Base-by-base conservation (phyloP, 1,139 yeast genomes). In the Zygoascus sp. region DNA sequence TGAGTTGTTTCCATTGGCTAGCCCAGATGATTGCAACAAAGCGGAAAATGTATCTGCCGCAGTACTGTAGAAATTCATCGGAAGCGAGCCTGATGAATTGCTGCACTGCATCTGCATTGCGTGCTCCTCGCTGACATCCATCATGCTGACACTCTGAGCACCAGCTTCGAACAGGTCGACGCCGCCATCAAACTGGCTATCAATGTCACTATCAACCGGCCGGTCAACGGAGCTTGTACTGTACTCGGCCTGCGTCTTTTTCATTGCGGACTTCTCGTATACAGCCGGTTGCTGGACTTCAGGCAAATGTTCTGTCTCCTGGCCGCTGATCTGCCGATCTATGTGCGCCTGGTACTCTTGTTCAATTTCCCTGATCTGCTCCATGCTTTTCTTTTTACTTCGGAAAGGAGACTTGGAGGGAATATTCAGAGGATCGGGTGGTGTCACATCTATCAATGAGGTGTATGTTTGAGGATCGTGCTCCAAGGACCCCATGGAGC, bases 401-500 rank as follows among this genome's bases (percentile, higher is more conserved):
- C 30, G 30, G 10, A 38, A 21, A 38, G 41, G 41, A 16, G 41
- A 23, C 16, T 38, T 38, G 10, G 22, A 32, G 4, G 41, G 41
- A 22, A 28, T 25, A 17, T 25, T 23, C 34, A 30, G 17, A 11
- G 34, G 34, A 30, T 30, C 34, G 5, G 34, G 34, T 11, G 34
- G 34, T 3, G 34, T 30, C 34, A 30, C 34, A 4, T 30, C 34
- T 3, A 30, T 30, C 15, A 11, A n/a, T 3, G 16, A 30, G 2
- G 17, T 30, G 15, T 30, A 30, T 4, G 15, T 11, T n/a, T 30
- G 17, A 30, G 34, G 15, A 13, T 30, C 34, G 13, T n/a, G 17
- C 34, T 30, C 17, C 5, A n/a, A 3, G 3, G 16, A 3, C 17
- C 7, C 34, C 13, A 7, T 15, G 13, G 17, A 30, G n/a, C 10